A percentile compares a stretch with the other conserved stretches of the same genome.
Evolutionary conservation across 306 rosid genomes (phyloP).

Genomic region (Malus fusca): DNA sequence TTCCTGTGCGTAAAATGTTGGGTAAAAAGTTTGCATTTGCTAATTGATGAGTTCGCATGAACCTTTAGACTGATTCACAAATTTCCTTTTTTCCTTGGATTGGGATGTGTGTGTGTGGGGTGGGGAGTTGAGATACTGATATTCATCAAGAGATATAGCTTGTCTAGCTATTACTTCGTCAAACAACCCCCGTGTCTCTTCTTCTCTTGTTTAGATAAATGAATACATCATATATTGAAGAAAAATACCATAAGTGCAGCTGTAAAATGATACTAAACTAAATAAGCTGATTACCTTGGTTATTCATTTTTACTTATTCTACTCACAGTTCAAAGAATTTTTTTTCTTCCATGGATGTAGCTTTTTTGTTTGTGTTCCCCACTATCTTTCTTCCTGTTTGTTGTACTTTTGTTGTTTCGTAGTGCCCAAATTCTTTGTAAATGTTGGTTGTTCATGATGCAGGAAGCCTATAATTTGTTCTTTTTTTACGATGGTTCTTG

Average conservation of each 20-base stretch:
- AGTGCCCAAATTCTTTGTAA: background rate
- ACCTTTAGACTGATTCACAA: background rate
- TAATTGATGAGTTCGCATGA: background rate
- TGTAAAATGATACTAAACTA: background rate
- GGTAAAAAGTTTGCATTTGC: background rate
- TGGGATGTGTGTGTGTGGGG: background rate
- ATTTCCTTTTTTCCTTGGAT: background rate
- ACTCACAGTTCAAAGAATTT: background rate
- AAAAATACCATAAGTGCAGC: no score
- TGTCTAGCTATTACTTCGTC: background rate
- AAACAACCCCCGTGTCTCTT: no score
- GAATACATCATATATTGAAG: background rate
- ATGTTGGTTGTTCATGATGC: conserved; percentile 3
- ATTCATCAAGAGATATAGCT: background rate
- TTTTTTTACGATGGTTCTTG: background rate
- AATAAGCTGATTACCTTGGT: background rate
- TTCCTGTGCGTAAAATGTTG: background rate
- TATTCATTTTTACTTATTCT: background rate
- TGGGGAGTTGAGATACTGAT: background rate
- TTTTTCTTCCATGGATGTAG: background rate
- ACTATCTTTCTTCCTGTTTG: background rate
- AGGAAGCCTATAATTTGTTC: background rate
- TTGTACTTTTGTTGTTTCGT: background rate
- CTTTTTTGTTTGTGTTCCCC: background rate
- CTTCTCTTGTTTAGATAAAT: no score